Conservation (phyloP, 768 basidiomycete species). For the Lepiota subincarnata region DNA sequence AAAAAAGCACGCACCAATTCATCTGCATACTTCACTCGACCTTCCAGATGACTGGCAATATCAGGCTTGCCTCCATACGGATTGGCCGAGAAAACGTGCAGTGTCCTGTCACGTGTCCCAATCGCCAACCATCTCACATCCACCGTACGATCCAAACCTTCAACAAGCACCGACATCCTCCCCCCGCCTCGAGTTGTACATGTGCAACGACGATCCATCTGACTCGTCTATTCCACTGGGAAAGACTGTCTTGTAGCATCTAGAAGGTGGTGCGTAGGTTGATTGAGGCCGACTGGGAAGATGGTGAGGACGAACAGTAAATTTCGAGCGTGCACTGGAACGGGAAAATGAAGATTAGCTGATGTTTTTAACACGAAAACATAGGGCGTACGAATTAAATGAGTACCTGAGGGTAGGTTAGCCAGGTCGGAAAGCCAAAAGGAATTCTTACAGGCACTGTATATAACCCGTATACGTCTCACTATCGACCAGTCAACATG, state of each 20-base stretch:
- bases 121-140: constrained; percentile 70
- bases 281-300: neutral
- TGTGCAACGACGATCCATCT: constrained; percentile 37
- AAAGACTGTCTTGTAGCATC: constrained; percentile 64
- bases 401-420: constrained; percentile 25
- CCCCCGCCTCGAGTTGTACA: constrained; percentile 71
- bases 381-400: constrained; percentile 48
- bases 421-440: neutral
- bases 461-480: constrained; percentile 78
- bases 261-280: constrained; percentile 19
- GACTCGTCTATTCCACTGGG: constrained; percentile 45
- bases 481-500: constrained; percentile 29
- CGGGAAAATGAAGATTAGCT: neutral
- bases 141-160: constrained; percentile 44
- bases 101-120: constrained; percentile 56
- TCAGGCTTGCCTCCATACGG: constrained; percentile 72
- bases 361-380: neutral
- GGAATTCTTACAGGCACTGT: constrained; percentile 60
- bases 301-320: constrained; percentile 40
- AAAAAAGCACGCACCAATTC: constrained; percentile 38
- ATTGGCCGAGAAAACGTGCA: constrained; percentile 74
- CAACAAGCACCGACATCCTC: constrained; percentile 59
- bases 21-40: constrained; percentile 49
- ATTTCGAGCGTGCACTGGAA: constrained; percentile 68
- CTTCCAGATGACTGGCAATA: constrained; percentile 54